Evolutionary conservation across 306 rosid genomes (phyloP).

Genomic region (Sophora flavescens): DNA sequence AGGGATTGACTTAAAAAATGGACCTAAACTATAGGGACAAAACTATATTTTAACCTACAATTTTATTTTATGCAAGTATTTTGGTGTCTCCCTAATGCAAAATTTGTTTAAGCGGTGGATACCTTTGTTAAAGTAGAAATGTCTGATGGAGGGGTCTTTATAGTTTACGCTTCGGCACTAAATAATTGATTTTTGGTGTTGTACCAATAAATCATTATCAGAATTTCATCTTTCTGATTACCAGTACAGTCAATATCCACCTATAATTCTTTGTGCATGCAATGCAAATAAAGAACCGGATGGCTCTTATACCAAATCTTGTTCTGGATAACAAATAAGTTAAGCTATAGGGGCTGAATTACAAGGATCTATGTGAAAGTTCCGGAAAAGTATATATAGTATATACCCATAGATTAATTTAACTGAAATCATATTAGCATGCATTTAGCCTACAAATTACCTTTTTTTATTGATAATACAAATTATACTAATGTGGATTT

Average conservation of each 20-base stretch:
- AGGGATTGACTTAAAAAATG: neutral
- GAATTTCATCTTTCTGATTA: neutral
- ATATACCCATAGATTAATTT: conserved; percentile 10
- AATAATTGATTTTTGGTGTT: neutral
- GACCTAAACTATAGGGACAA: no score
- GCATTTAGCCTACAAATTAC: neutral
- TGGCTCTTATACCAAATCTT: neutral
- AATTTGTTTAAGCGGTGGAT: neutral
- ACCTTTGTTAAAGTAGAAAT: conserved; percentile 30
- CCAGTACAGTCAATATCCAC: neutral
- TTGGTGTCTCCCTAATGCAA: conserved; percentile 5
- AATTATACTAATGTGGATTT: neutral
- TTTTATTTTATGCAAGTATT: conserved; percentile 16
- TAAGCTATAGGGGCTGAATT: no score
- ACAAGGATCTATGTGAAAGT: neutral
- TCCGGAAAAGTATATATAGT: conserved; percentile 16
- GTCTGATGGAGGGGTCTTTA: neutral
- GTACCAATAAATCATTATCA: neutral
- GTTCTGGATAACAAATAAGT: conserved; percentile 24
- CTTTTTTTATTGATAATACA: neutral
- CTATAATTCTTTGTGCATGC: neutral
- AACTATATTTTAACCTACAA: neutral
- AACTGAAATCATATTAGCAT: conserved; percentile 3
- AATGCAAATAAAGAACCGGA: neutral
- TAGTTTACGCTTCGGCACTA: neutral